Percentiles rank a stretch among this genome's conserved stretches.
These are phyloP conservation scores for Phytopythium litorale DNA, from an alignment of 352 stramenopile species.

Conservation along the genomic window DNA sequence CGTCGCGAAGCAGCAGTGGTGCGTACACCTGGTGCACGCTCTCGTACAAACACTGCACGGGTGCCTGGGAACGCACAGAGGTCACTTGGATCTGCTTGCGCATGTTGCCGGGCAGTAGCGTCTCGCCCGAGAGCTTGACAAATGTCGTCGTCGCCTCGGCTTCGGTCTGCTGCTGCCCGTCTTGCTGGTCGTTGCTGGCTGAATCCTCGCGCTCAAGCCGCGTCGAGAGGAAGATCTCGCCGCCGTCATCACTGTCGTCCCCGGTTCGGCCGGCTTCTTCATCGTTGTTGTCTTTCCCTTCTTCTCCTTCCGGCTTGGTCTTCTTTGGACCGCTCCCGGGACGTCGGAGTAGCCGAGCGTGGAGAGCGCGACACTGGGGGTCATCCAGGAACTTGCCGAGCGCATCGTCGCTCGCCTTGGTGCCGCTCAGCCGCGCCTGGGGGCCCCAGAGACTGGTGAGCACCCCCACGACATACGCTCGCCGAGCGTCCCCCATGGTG, in stretches of 20 bases:
- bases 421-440: slow-evolving; percentile 26
- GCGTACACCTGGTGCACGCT: slow-evolving; percentile 81
- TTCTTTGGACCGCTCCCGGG: not conserved
- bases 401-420: slow-evolving; percentile 42
- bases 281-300: slow-evolving; percentile 16
- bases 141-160: slow-evolving; percentile 48
- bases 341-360: slow-evolving; percentile 32
- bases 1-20: slow-evolving; percentile 59
- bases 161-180: slow-evolving; percentile 1
- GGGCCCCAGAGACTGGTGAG: slow-evolving; percentile 62
- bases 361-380: slow-evolving; percentile 49
- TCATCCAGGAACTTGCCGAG: slow-evolving; percentile 73
- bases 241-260: slow-evolving; percentile 13
- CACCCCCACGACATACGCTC: slow-evolving; percentile 53
- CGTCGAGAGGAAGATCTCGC: slow-evolving; percentile 19
- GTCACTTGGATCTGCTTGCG: slow-evolving; percentile 68
- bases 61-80: slow-evolving; percentile 50
- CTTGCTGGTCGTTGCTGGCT: not conserved
- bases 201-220: slow-evolving; percentile 12
- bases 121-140: slow-evolving; percentile 44
- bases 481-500: slow-evolving; percentile 40
- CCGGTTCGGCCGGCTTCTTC: slow-evolving; percentile 18
- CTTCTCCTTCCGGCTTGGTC: not conserved
- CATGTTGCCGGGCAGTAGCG: slow-evolving; percentile 70
- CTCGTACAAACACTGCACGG: slow-evolving; percentile 78